Conservation (phyloP, 169 alveolate species). For the Neospora caninum region DNA sequence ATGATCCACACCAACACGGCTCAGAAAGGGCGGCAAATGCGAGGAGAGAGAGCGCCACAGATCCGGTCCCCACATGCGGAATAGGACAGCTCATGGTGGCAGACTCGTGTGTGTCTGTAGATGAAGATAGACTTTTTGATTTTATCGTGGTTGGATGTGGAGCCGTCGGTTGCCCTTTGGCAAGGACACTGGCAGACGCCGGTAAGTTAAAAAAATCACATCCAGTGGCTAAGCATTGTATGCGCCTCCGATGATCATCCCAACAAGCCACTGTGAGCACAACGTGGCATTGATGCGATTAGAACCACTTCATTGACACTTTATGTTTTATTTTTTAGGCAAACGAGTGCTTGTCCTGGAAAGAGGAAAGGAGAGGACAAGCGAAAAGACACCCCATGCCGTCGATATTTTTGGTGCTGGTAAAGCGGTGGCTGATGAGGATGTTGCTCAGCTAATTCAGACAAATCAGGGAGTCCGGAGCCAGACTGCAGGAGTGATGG, state of each 20-base stretch:
- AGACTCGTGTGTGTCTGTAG: neutral
- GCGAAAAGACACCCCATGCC: conserved; percentile 66
- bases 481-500: conserved; percentile 73
- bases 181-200: conserved; percentile 47
- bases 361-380: conserved; percentile 73
- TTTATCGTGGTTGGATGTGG: conserved; percentile 81
- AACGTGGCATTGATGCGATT: neutral
- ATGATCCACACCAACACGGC: neutral
- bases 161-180: conserved; percentile 79
- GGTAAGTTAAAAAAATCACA: neutral
- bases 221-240: neutral
- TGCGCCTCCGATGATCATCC: no score
- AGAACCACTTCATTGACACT: neutral
- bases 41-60: neutral
- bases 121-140: conserved; percentile 58
- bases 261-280: no score
- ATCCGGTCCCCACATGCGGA: neutral
- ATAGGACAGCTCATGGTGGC: neutral
- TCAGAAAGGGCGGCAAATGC: neutral
- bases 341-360: conserved; percentile 73
- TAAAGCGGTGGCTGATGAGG: conserved; percentile 72
- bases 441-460: conserved; percentile 69
- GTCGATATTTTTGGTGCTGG: conserved; percentile 74
- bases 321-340: neutral
- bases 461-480: conserved; percentile 78